Evolutionary conservation across 2,329 filamentous ascomycete genomes (phyloP), one percentile per base, ranked within the genome.

Genomic region (Colletotrichum sp.): DNA sequence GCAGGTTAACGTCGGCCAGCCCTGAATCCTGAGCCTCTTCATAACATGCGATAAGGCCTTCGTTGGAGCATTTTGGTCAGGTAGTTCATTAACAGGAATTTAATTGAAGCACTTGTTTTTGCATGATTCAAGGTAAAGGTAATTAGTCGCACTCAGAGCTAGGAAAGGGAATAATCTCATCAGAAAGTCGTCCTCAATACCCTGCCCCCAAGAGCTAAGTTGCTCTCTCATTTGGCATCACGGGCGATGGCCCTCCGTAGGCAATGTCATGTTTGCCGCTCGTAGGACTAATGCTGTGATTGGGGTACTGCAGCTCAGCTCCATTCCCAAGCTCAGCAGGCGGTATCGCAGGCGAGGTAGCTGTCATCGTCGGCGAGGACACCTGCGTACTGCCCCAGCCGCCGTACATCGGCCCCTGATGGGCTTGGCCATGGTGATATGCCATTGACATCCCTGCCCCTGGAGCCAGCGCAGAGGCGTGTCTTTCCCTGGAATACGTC

Each of bases 161-260:
- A n/a, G n/a, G n/a, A n/a, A n/a, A n/a, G n/a, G n/a, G n/a, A n/a
- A n/a, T n/a, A n/a, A n/a, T n/a, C n/a, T n/a, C n/a, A n/a, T n/a
- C n/a, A n/a, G n/a, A n/a, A n/a, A n/a, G n/a, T n/a, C n/a, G n/a
- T n/a, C n/a, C n/a, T n/a, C n/a, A n/a, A n/a, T n/a, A n/a, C n/a
- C n/a, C n/a, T n/a, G n/a, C n/a, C n/a, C n/a, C n/a, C n/a, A 28
- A 12, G 18, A n/a, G 6, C 43, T 48, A 48, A 0, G 6, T 4
- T 21, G 3, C 43, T 21, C 43, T 48, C 6, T 7, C 18, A 21
- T 48, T 21, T 0, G n/a, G n/a, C n/a, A n/a, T 1, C 0, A 21
- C 10, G 1, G 43, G 43, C 10, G n/a, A 48, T 21, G 43, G n/a
- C 3, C 43, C 43, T n/a, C 43, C 43, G 10, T 48, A 48, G 43